These are phyloP conservation scores for Brassica nigra DNA, from an alignment of 345 rosid genomes.

Conservation along the genomic window DNA sequence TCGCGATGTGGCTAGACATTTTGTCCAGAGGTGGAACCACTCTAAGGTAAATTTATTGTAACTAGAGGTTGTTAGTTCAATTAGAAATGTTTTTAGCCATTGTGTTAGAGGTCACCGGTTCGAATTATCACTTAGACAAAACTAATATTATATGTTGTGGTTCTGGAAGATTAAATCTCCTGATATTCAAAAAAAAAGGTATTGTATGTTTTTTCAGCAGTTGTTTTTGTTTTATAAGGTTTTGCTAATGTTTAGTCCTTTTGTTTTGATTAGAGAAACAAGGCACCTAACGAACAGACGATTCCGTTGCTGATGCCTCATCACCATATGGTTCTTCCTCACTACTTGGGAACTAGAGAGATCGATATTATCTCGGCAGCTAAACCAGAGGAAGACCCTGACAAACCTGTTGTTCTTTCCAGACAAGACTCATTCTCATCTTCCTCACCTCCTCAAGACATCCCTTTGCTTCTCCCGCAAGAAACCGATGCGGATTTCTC, in stretches of 20 bases:
- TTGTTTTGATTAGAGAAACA: conserved; percentile 61
- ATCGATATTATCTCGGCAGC: conserved; percentile 43
- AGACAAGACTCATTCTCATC: conserved; percentile 57
- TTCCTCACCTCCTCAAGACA: conserved; percentile 58
- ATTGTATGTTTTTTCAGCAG: background rate
- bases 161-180: too few species aligned
- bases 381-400: conserved; percentile 43
- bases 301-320: conserved; percentile 93
- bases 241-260: conserved; percentile 5
- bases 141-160: too few species aligned
- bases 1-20: conserved; percentile 87
- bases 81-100: background rate
- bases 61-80: background rate
- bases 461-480: conserved; percentile 89
- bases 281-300: conserved; percentile 79
- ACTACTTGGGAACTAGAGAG: conserved; percentile 79
- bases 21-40: conserved; percentile 97
- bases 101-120: background rate
- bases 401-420: conserved; percentile 39
- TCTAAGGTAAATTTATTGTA: conserved; percentile 60
- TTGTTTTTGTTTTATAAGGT: background rate
- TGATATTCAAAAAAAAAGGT: background rate
- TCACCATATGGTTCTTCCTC: conserved; percentile 97
- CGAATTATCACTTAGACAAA: too few species aligned
- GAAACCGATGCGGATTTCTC: conserved; percentile 49